A percentile compares a stretch with the other conserved stretches of the same genome.
Evolutionary conservation across 2,329 filamentous ascomycete genomes (phyloP).

Genomic region (Alternaria triticina): DNA sequence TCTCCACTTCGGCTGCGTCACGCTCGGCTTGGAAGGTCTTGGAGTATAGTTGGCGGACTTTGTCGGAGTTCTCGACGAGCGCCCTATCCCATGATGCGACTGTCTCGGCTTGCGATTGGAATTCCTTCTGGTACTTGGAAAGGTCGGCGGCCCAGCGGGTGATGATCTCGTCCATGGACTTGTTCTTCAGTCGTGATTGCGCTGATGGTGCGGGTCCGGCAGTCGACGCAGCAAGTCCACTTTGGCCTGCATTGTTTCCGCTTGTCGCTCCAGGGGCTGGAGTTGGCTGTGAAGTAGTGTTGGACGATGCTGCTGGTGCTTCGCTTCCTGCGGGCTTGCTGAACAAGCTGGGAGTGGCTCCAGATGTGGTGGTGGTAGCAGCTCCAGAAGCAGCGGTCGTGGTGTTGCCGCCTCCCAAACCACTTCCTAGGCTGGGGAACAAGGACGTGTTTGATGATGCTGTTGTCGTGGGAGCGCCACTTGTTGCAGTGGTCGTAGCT

Average conservation of each 20-base stretch:
- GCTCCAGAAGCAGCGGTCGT: slow-evolving; percentile 25
- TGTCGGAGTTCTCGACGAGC: slow-evolving; percentile 91
- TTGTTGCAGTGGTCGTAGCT: slow-evolving; percentile 26
- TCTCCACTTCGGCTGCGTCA: slow-evolving; percentile 91
- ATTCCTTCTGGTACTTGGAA: slow-evolving; percentile 95
- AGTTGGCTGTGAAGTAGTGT: slow-evolving; percentile 31
- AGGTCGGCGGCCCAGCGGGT: slow-evolving; percentile 95
- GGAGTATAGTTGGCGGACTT: slow-evolving; percentile 91
- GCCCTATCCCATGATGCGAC: slow-evolving; percentile 91
- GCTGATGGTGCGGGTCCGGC: slow-evolving; percentile 78
- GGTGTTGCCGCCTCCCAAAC: slow-evolving; percentile 24
- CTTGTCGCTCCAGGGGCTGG: slow-evolving; percentile 21
- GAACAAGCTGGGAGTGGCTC: slow-evolving; percentile 25
- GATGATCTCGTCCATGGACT: slow-evolving; percentile 99
- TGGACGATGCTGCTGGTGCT: slow-evolving; percentile 27
- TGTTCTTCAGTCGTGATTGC: slow-evolving; percentile 92
- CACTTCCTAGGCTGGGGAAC: slow-evolving; percentile 26
- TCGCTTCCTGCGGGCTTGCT: slow-evolving; percentile 29
- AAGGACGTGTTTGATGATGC: slow-evolving; percentile 24
- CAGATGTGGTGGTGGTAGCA: slow-evolving; percentile 18
- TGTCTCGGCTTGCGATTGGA: slow-evolving; percentile 85
- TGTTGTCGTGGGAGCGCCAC: slow-evolving; percentile 21
- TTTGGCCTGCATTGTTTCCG: slow-evolving; percentile 31
- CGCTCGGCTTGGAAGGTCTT: slow-evolving; percentile 93
- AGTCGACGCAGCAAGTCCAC: slow-evolving; percentile 72